phyloP scores from a whole-genome alignment of 2,329 filamentous ascomycete species.

The Xylariaceae sp. region DNA sequence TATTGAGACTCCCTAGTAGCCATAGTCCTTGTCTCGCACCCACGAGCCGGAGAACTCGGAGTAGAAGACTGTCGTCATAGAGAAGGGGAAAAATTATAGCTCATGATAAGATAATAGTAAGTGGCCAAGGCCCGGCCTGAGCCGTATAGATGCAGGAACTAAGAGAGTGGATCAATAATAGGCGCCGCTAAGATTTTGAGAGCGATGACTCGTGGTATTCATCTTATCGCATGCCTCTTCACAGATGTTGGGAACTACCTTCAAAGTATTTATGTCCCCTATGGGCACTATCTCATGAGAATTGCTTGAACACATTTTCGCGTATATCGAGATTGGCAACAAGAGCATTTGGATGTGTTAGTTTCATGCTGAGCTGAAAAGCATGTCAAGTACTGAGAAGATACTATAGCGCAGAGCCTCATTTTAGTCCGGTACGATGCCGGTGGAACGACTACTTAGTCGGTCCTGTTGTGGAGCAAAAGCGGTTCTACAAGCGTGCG shows the following conservation, averaged over 20 bases:
- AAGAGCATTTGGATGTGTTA: background rate
- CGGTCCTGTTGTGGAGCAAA: constrained; percentile 40
- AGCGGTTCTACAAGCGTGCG: constrained; percentile 35
- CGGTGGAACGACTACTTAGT: constrained; percentile 37
- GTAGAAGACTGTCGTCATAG: constrained; percentile 9
- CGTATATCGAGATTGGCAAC: background rate
- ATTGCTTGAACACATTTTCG: too few relatives aligned
- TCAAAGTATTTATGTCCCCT: background rate
- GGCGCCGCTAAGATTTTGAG: constrained; percentile 3
- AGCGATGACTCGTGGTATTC: constrained; percentile 17
- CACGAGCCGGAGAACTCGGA: too few relatives aligned
- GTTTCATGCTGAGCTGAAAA: constrained; percentile 8
- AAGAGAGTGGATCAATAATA: constrained; percentile 11
- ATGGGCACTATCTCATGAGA: background rate
- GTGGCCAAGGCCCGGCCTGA: background rate
- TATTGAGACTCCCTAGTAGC: background rate
- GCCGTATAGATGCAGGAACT: constrained; percentile 4
- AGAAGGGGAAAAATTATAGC: background rate
- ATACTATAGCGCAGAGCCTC: constrained; percentile 3
- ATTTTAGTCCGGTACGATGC: constrained; percentile 24
- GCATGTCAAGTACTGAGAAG: background rate
- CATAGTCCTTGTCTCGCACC: too few relatives aligned
- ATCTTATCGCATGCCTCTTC: background rate
- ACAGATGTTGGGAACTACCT: background rate
- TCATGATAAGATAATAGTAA: background rate